Base-by-base conservation (phyloP, 805 yeast genomes). In the Pichia exigua region DNA sequence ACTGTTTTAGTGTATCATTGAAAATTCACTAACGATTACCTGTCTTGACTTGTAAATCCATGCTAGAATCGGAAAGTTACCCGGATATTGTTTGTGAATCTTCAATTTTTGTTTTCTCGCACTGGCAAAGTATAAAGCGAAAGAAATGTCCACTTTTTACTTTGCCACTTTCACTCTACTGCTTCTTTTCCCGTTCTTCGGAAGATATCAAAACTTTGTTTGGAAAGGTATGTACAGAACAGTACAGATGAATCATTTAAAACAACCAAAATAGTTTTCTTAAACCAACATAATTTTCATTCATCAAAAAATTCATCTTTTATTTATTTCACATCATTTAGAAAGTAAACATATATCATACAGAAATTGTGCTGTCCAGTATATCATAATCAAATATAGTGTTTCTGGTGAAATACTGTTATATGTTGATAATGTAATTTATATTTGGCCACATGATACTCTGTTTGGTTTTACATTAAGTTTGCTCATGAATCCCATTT, bases 401-500 rank as follows among this genome's bases (percentile, higher is more conserved):
- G 42, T 47, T 35, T 51, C 51, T 27, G 54, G 54, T 26, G 55
- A 52, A 42, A 48, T 27, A n/a, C 18, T 39, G 22, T 20, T 26
- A 15, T 6, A 17, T 20, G 38, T 27, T 52, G 56, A 41, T 35
- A 32, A 22, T 46, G 44, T 20, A 35, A 35, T 22, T 27, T 20
- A 22, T 40, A 48, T 6, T 12, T 11, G 42, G 53, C 38, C 48
- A 51, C 40, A 45, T 49, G 49, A 52, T 52, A 52, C 47, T 18
- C 45, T 35, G 39, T 35, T 35, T 35, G 39, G 39, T 35, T 35
- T 35, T n/a, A 10, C n/a, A 35, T 35, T 35, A 35, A 35, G 20
- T 39, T 24, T 44, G 53, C 75, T 70, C 77, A 70, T 73, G 77
- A 74, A 60, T 73, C 76, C 76, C 50, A 30, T 30, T 30, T 50